Evolutionary conservation across 1,139 yeast species (phyloP).

Genomic region (Casaregolazyma lundiana): DNA sequence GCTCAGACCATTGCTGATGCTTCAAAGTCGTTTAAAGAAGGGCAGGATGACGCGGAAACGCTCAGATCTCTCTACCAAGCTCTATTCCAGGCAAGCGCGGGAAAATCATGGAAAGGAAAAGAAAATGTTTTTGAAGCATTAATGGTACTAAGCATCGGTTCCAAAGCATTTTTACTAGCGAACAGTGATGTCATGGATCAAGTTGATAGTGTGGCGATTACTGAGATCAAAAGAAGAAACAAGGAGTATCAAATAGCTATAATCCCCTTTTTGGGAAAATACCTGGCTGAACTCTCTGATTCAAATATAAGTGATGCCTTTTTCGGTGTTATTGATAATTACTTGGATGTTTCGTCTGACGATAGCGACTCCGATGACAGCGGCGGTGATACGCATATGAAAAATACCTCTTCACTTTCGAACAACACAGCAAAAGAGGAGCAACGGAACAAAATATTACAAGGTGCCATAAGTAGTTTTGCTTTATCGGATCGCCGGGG

Average conservation of each 20-base stretch:
- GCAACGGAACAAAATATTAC: slow-evolving; percentile 33
- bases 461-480: slow-evolving; percentile 25
- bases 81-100: slow-evolving; percentile 60
- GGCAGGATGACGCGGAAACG: slow-evolving; percentile 26
- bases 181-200: slow-evolving; percentile 30
- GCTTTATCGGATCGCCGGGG: slow-evolving; percentile 10
- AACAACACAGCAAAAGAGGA: slow-evolving; percentile 36
- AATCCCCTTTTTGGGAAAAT: slow-evolving; percentile 26
- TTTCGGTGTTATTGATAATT: slow-evolving; percentile 32
- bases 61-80: slow-evolving; percentile 45
- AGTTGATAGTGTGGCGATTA: slow-evolving; percentile 44
- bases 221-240: slow-evolving; percentile 68
- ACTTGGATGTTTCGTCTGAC: slow-evolving; percentile 19
- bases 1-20: slow-evolving; percentile 68
- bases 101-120: slow-evolving; percentile 88
- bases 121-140: slow-evolving; percentile 69
- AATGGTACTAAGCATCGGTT: slow-evolving; percentile 51
- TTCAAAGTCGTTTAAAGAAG: slow-evolving; percentile 35
- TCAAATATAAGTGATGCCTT: slow-evolving; percentile 33
- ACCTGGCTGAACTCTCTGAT: slow-evolving; percentile 27
- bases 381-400: slow-evolving; percentile 20
- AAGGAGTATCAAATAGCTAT: slow-evolving; percentile 51
- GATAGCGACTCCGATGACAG: slow-evolving; percentile 30
- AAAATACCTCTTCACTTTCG: slow-evolving; percentile 10
- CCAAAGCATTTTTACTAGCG: slow-evolving; percentile 31